These are phyloP conservation scores for Scytalidium sp. DNA, from an alignment of 2,329 filamentous ascomycete genomes.

Conservation along the genomic window DNA sequence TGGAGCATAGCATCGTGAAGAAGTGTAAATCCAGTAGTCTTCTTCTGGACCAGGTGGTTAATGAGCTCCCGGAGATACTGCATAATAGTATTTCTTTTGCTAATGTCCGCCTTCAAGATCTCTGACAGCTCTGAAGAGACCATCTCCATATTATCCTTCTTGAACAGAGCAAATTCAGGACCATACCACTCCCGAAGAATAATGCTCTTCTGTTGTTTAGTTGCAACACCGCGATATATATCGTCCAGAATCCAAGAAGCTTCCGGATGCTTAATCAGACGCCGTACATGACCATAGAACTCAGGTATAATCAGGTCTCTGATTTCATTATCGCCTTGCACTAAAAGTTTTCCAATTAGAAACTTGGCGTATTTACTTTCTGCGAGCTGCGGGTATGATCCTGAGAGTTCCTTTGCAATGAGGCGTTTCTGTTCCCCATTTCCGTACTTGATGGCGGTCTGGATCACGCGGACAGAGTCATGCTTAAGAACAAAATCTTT, in stretches of 20 bases:
- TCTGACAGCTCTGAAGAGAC: constrained; percentile 61
- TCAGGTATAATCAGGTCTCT: constrained; percentile 87
- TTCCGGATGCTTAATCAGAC: constrained; percentile 93
- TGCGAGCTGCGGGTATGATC: constrained; percentile 78
- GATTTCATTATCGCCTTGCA: constrained; percentile 86
- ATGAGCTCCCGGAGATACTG: constrained; percentile 81
- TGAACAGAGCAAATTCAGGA: constrained; percentile 83
- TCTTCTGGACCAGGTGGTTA: constrained; percentile 93
- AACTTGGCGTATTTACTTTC: constrained; percentile 99
- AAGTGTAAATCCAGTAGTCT: constrained; percentile 94
- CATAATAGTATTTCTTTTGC: constrained; percentile 86
- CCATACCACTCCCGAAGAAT: constrained; percentile 96
- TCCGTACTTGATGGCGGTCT: constrained; percentile 95
- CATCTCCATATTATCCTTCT: constrained; percentile 50
- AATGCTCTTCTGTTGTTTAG: constrained; percentile 77
- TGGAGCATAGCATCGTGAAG: constrained; percentile 98
- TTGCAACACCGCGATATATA: constrained; percentile 86
- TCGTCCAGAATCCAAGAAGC: constrained; percentile 98
- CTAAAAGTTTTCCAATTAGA: constrained; percentile 89
- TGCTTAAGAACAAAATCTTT: constrained; percentile 98
- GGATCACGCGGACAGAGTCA: constrained; percentile 92
- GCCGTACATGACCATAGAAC: constrained; percentile 90
- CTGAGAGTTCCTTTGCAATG: constrained; percentile 84
- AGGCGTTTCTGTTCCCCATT: constrained; percentile 78
- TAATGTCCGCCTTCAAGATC: constrained; percentile 74